These are phyloP conservation scores for Protomyces gravidus DNA, from an alignment of 1,139 yeast genomes.

Conservation along the genomic window DNA sequence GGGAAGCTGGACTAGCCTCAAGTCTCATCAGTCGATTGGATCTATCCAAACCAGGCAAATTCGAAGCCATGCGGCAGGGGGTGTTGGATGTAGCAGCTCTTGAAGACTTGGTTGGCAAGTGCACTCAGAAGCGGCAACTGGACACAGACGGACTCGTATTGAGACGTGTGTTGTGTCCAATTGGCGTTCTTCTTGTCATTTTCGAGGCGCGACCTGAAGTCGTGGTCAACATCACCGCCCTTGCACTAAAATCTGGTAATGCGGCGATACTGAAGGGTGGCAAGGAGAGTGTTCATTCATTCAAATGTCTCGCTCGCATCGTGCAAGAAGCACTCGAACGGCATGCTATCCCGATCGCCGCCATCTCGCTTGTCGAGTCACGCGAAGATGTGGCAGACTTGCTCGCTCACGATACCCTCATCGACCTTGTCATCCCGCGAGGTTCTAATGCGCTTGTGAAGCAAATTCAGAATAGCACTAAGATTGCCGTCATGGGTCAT, in stretches of 20 bases:
- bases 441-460: conserved; percentile 91
- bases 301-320: conserved; percentile 71
- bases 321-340: conserved; percentile 57
- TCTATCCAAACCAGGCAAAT: conserved; percentile 73
- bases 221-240: conserved; percentile 92
- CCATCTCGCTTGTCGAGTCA: conserved; percentile 81
- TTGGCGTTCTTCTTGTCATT: conserved; percentile 86
- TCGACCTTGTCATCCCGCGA: conserved; percentile 93
- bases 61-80: conserved; percentile 91
- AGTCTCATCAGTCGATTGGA: conserved; percentile 81
- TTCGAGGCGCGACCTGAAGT: conserved; percentile 98
- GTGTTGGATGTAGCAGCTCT: conserved; percentile 82
- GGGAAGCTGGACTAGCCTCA: conserved; percentile 47
- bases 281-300: conserved; percentile 81
- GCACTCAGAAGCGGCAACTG: conserved; percentile 72
- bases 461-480: conserved; percentile 76
- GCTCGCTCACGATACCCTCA: conserved; percentile 76
- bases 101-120: conserved; percentile 85
- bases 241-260: conserved; percentile 80
- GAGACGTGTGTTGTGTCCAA: conserved; percentile 82
- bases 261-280: conserved; percentile 98
- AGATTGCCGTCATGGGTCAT: conserved; percentile 95
- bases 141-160: conserved; percentile 75
- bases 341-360: conserved; percentile 69
- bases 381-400: conserved; percentile 85